Evolutionary conservation across 345 rosid species (phyloP), one percentile per base, ranked within the genome.

Genomic region (Sonneratia caseolaris): DNA sequence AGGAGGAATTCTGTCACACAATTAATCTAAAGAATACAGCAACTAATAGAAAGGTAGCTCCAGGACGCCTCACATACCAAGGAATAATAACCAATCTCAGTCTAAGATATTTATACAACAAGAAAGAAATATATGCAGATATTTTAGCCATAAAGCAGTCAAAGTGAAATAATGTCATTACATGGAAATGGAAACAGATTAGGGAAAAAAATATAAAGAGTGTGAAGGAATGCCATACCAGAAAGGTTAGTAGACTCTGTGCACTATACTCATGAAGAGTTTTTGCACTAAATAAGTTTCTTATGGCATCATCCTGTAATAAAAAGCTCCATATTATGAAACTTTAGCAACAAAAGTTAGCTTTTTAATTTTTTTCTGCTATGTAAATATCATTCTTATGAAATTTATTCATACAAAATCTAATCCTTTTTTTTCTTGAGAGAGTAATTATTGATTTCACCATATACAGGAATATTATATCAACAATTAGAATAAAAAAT

Each of bases 261-360:
- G 99, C 92, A 77, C 97, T 92, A 82, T 83, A 95, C 81, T 92
- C 99, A 56, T 91, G 99, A 82, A 90, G 82, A 71, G 99, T 95
- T 81, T 92, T 95, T 68, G 99, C 97, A 79, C 99, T 95, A 76
- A 95, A 95, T 84, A 95, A 83, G 84, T 95, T 95, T 82, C 99
- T 87, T 73, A 92, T 95, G 67, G 99, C 99, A 82, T 95, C 97
- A 86, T 95, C 99, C 99, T 94, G 90, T 51, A 47, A 66, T 45
- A 71, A 69, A 53, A 32, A 66, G 42, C 70, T 72, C 45, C 37
- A 45, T 55, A 76, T 37, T 53, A 66, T 56, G 19, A 62, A 62
- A 32, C 38, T 62, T 27, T 3, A 27, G 3, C 22, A 1, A 5
- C 32, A 62, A 62, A 27, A 5, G 7, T 27, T 1, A 32, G 32